Conservation (phyloP, 2,329 filamentous ascomycete species). For the Penicillium corylophilum region DNA sequence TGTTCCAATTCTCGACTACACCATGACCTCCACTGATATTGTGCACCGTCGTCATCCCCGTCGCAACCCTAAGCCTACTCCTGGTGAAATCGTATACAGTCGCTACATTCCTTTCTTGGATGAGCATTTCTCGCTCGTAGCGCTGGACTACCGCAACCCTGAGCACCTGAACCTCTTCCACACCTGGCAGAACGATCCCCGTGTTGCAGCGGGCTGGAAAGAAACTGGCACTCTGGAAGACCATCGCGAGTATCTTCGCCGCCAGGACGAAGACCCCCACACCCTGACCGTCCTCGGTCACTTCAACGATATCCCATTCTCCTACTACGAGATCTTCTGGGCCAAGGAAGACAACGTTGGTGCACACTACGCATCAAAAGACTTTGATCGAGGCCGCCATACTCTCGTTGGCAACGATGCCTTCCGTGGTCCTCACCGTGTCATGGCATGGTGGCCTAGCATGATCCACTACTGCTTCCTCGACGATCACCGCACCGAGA, state of each 20-base stretch:
- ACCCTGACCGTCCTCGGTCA: conserved; percentile 67
- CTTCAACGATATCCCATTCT: conserved; percentile 69
- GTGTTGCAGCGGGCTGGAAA: conserved; percentile 76
- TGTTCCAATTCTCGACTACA: conserved; percentile 44
- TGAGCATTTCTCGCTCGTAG: conserved; percentile 73
- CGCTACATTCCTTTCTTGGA: conserved; percentile 73
- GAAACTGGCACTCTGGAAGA: conserved; percentile 72
- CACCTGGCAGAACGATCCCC: conserved; percentile 78
- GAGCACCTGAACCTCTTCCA: conserved; percentile 70
- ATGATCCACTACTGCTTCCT: conserved; percentile 60
- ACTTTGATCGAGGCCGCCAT: conserved; percentile 60
- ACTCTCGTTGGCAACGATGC: conserved; percentile 57
- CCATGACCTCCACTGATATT: conserved; percentile 45
- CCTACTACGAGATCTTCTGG: conserved; percentile 80
- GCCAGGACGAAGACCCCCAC: conserved; percentile 68
- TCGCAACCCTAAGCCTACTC: conserved; percentile 67
- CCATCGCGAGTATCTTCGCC: conserved; percentile 68
- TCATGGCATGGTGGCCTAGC: conserved; percentile 58
- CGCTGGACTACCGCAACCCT: conserved; percentile 63
- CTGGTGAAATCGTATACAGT: conserved; percentile 70
- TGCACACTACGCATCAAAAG: conserved; percentile 55
- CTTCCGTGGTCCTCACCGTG: conserved; percentile 56
- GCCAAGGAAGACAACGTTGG: conserved; percentile 63
- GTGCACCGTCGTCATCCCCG: conserved; percentile 68
- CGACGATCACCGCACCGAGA: conserved; percentile 56